Evolutionary conservation across 2,329 filamentous ascomycete species (phyloP), one percentile per base, ranked within the genome.

Genomic region (Conoideocrella luteorostrata): DNA sequence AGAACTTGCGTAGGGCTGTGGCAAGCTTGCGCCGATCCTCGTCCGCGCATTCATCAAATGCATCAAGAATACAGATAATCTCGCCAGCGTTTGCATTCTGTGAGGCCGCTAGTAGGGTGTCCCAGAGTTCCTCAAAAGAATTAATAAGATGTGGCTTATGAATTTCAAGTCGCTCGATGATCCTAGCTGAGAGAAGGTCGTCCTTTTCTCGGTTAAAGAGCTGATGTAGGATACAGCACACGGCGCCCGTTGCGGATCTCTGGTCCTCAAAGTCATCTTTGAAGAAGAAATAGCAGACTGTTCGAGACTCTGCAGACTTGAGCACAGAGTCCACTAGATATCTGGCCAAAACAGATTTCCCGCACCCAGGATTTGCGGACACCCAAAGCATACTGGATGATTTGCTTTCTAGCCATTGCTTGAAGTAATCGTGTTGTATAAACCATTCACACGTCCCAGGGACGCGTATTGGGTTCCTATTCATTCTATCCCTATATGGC

Each of bases 241-340:
- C 29, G 10, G 66, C 66, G 29, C 22, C 48, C 11, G 45, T 47
- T 4, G 50, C 23, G 9, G 37, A 57, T n/a, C 46, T n/a, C n/a
- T n/a, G n/a, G n/a, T n/a, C n/a, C n/a, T n/a, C n/a, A n/a, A n/a
- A n/a, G n/a, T n/a, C n/a, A n/a, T 69, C 65, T 28, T 69, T 69
- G 56, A 70, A 71, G 50, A 71, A 71, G 53, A 69, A 72, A 41
- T 69, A 70, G 39, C 62, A 67, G 4, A 52, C 53, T 1, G 53
- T 61, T 15, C 50, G 52, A 1, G n/a, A 13, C 18, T 41, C 41
- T 1, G 28, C 51, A 1, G 22, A 50, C 1, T 40, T 40, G 2
- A 69, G 45, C 0, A 58, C 42, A 0, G 50, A 13, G 20, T 71
- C 65, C 0, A 65, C 51, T 1, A 71, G 46, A 28, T 59, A 56